Base-by-base conservation (phyloP, 768 basidiomycete species). In the Royoungia palumana region DNA sequence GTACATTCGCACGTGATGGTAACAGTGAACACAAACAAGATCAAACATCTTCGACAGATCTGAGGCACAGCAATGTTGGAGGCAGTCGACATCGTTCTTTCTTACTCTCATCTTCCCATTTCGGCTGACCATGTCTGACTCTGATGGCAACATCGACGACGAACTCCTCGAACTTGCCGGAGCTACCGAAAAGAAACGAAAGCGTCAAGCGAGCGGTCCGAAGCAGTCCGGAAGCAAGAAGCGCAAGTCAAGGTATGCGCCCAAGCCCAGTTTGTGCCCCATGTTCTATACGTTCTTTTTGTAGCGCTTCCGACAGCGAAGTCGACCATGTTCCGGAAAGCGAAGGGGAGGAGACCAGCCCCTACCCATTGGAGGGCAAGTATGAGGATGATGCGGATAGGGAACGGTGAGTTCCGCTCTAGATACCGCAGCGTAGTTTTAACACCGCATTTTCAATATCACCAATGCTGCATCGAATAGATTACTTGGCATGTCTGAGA, bases 341-440 rank as follows among this genome's bases (percentile, higher is more conserved):
- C 51, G 87, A 88, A 57, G 75, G 77, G 32, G 74, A 78, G 25
- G 76, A 74, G 5, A 63, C 66, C 12, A 85, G 90, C 56, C 84
- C 83, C 4, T 98, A 91, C 64, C 94, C 93, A 0, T 71, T 96
- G 12, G 95, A 98, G 59, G 93, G 91, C 42, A 90, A 91, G 67
- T 98, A 89, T 63, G 79, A 78, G 50, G 85, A 96, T 61, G 91
- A 92, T 58, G 77, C 73, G 12, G 95, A 97, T 67, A 80, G 87
- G 60, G 78, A 85, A 55, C 72, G 76, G 95, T 95, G 72, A 72
- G 87, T 74, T 47, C 52, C 34, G 47, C 55, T 47, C 59, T 55
- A 59, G 61, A 58, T 56, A 61, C 53, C 41, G 44, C 54, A 57
- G 44, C 42, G 54, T 49, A 61, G 50, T 44, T 52, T 69, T 69